Conservation (phyloP, 2,329 filamentous ascomycete species). For the Epichloe sp. region DNA sequence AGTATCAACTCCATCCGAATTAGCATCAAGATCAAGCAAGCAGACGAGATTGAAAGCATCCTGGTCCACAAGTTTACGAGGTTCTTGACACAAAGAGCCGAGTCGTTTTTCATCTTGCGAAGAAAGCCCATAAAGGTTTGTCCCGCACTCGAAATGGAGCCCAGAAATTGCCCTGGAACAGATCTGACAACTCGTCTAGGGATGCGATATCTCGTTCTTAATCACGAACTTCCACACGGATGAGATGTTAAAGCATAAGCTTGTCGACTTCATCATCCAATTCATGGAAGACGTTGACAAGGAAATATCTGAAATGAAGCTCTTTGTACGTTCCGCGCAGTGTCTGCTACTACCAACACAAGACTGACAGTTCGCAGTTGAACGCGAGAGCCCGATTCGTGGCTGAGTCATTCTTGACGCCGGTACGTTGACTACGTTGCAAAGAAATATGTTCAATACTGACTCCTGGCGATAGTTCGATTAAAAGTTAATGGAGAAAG, state of each 20-base stretch:
- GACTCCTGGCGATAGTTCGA: conserved; percentile 18
- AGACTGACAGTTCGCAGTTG: conserved; percentile 42
- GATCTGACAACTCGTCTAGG: conserved; percentile 34
- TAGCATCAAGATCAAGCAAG: conserved; percentile 98
- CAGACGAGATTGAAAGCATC: conserved; percentile 96
- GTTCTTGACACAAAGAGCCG: conserved; percentile 89
- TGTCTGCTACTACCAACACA: not conserved
- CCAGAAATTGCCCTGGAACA: not conserved
- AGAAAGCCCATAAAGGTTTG: conserved; percentile 87
- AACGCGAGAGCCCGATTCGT: conserved; percentile 96
- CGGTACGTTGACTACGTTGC: conserved; percentile 36
- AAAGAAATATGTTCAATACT: not conserved
- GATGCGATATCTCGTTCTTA: conserved; percentile 96
- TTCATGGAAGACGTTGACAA: conserved; percentile 99
- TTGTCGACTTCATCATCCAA: conserved; percentile 97
- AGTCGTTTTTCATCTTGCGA: conserved; percentile 92
- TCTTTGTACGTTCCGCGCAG: conserved; percentile 61
- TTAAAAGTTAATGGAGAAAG: conserved; percentile 6
- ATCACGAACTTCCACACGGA: conserved; percentile 99
- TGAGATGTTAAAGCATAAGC: conserved; percentile 96
- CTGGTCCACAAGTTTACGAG: conserved; percentile 96
- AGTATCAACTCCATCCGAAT: conserved; percentile 94
- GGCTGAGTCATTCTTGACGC: conserved; percentile 94
- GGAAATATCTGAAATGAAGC: conserved; percentile 99
- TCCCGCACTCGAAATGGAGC: not conserved